Conservation (phyloP, 2,329 filamentous ascomycete genomes). For the Elsinoe perseae region DNA sequence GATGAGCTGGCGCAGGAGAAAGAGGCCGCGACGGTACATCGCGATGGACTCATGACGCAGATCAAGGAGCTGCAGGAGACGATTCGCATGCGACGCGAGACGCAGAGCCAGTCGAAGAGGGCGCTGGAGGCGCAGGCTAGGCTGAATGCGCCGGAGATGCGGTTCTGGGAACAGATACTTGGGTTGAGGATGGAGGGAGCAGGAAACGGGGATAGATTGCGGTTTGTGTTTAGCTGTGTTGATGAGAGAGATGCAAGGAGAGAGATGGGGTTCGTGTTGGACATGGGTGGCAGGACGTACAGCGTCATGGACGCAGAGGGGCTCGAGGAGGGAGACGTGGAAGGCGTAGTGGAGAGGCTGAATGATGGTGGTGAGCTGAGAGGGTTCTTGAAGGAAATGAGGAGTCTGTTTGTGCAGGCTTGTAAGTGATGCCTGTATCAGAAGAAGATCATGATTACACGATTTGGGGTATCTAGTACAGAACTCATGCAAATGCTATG, state of each 20-base stretch:
- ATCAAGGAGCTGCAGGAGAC: conserved; percentile 59
- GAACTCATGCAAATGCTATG: not conserved
- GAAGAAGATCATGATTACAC: conserved; percentile 3
- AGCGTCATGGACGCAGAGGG: conserved; percentile 74
- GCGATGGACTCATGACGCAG: conserved; percentile 49
- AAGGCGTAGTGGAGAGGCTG: conserved; percentile 66
- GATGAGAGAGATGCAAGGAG: conserved; percentile 80
- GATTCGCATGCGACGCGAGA: conserved; percentile 62
- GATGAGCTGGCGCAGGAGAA: conserved; percentile 49
- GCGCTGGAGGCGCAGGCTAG: conserved; percentile 75
- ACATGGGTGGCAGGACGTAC: conserved; percentile 74
- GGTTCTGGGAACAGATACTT: conserved; percentile 91
- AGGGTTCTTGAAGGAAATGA: conserved; percentile 71
- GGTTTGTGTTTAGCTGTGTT: conserved; percentile 82
- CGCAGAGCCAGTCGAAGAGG: conserved; percentile 62
- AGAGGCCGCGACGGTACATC: conserved; percentile 47
- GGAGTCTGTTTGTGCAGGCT: conserved; percentile 60
- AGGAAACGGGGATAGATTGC: conserved; percentile 62
- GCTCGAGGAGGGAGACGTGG: conserved; percentile 68
- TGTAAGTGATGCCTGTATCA: conserved; percentile 34
- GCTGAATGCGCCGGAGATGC: conserved; percentile 85
- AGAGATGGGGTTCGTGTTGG: conserved; percentile 90
- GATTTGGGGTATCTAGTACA: conserved; percentile 4
- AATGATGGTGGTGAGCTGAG: conserved; percentile 73
- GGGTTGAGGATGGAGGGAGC: conserved; percentile 82